Conservation (phyloP, 306 rosid genomes). For the Cucurbita maxima region DNA sequence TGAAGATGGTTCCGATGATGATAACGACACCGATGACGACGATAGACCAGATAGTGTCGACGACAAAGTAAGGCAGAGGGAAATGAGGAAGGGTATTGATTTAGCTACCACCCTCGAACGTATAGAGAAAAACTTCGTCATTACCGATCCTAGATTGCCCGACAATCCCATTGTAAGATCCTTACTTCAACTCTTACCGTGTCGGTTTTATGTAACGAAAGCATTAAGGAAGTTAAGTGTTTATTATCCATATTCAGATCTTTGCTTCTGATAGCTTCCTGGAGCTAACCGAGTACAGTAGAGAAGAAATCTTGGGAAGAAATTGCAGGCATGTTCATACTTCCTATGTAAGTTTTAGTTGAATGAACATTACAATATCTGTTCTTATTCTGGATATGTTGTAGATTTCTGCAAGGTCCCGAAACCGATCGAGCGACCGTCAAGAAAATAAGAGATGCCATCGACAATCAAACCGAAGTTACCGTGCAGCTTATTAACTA, state of each 20-base stretch:
- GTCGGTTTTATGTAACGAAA: not conserved
- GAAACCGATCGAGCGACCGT: conserved; percentile 92
- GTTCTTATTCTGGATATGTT: conserved; percentile 12
- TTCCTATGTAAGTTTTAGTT: not conserved
- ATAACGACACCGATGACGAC: conserved; percentile 38
- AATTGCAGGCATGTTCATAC: conserved; percentile 63
- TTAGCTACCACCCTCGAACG: conserved; percentile 97
- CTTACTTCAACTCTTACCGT: not conserved
- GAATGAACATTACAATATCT: not conserved
- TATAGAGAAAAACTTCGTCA: conserved; percentile 93
- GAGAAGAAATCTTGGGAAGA: conserved; percentile 96
- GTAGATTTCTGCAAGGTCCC: conserved; percentile 90
- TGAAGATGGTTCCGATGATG: conserved; percentile 20
- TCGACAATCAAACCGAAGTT: conserved; percentile 80
- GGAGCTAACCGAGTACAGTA: conserved; percentile 88
- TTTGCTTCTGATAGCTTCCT: conserved; percentile 97
- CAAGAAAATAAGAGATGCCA: conserved; percentile 75
- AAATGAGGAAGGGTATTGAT: conserved; percentile 90
- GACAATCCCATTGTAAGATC: conserved; percentile 90
- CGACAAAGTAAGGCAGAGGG: conserved; percentile 49
- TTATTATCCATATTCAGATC: conserved; percentile 32
- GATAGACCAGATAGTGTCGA: conserved; percentile 39
- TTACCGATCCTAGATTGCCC: conserved; percentile 97
- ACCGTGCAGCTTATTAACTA: conserved; percentile 93
- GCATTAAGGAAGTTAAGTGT: not conserved